A percentile compares a stretch with the other conserved stretches of the same genome.
phyloP scores from a whole-genome alignment of 441 rosid species.

The Adansonia madagascariensis region DNA sequence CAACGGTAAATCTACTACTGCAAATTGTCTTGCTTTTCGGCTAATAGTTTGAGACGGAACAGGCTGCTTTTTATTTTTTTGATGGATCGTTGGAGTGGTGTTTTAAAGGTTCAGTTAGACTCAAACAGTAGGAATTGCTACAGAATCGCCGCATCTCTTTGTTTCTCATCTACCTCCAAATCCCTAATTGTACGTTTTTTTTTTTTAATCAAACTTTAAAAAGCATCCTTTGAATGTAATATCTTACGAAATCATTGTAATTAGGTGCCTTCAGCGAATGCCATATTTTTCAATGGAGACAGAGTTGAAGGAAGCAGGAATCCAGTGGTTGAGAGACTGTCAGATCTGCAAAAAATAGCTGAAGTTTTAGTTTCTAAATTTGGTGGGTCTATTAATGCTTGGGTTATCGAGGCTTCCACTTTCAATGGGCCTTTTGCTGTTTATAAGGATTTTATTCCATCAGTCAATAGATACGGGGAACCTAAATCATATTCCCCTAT shows the following conservation, averaged over 20 bases:
- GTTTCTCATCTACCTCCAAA: conserved; percentile 50
- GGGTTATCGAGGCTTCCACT: conserved; percentile 69
- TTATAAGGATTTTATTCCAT: conserved; percentile 70
- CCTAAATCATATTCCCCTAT: conserved; percentile 58
- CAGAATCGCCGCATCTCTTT: conserved; percentile 75
- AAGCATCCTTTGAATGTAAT: background rate
- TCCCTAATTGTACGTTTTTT: conserved; percentile 43
- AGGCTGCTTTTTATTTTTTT: background rate
- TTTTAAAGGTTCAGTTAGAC: conserved; percentile 62
- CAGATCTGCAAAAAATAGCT: conserved; percentile 62
- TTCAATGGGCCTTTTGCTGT: conserved; percentile 79
- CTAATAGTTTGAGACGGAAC: background rate
- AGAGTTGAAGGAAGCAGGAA: conserved; percentile 63
- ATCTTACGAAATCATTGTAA: background rate
- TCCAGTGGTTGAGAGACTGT: conserved; percentile 70
- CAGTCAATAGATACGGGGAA: conserved; percentile 57
- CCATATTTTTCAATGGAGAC: conserved; percentile 75
- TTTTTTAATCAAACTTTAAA: background rate
- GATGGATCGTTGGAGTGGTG: conserved; percentile 70
- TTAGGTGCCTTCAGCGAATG: conserved; percentile 76
- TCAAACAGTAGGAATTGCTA: conserved; percentile 33
- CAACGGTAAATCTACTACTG: background rate
- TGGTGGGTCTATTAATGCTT: conserved; percentile 62
- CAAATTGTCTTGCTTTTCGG: background rate
- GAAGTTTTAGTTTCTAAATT: conserved; percentile 73